A percentile compares a stretch with the other conserved stretches of the same genome.
These are phyloP conservation scores for Datura wrightii DNA, from an alignment of 257 asterid genomes.

Conservation along the genomic window DNA sequence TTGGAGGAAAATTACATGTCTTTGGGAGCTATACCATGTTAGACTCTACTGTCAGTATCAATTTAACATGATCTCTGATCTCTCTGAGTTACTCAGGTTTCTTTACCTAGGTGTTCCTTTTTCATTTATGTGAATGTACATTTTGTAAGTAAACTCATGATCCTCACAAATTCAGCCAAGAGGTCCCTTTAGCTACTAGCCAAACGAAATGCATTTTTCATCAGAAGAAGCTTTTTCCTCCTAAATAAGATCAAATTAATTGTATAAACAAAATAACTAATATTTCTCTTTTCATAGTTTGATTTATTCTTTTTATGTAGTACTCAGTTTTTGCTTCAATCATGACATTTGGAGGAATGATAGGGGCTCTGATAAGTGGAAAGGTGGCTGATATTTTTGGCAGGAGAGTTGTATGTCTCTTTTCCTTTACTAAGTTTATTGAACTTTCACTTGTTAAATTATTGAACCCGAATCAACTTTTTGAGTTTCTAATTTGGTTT, in stretches of 20 bases:
- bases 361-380: slow-evolving; percentile 44
- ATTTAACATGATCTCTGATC: background rate
- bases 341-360: slow-evolving; percentile 41
- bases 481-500: slow-evolving; percentile 18
- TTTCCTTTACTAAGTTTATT: background rate
- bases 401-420: slow-evolving; percentile 40
- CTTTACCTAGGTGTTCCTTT: background rate
- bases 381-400: slow-evolving; percentile 38
- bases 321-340: slow-evolving; percentile 43
- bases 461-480: background rate
- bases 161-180: background rate
- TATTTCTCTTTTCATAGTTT: background rate
- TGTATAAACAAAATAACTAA: background rate
- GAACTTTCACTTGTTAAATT: background rate
- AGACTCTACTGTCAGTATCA: background rate
- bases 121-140: background rate
- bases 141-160: background rate
- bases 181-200: background rate
- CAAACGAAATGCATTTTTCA: background rate
- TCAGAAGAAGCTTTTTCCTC: background rate
- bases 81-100: background rate
- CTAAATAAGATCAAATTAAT: background rate
- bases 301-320: slow-evolving; percentile 20
- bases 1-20: background rate
- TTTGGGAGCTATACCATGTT: background rate